A percentile compares a stretch with the other conserved stretches of the same genome.
phyloP scores from a whole-genome alignment of 2,329 filamentous ascomycete species.

The Plenodomus lindquistii region DNA sequence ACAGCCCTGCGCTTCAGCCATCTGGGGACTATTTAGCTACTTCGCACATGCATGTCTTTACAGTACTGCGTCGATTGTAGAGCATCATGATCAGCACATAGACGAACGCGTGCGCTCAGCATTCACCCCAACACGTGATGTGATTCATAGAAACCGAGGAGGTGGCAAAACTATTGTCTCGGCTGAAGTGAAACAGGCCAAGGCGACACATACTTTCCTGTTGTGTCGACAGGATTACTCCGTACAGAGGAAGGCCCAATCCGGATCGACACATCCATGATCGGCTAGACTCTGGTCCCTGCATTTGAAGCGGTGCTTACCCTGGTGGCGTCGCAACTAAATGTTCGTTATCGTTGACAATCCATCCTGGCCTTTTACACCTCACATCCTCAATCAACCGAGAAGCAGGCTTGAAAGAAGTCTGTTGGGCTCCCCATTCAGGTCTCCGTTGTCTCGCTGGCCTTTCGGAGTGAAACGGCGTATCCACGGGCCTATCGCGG shows the following conservation, averaged over 20 bases:
- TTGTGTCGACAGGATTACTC: slow-evolving; percentile 3
- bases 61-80: too few relatives aligned
- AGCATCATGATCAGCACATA: too few relatives aligned
- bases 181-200: slow-evolving; percentile 1
- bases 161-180: slow-evolving; percentile 6
- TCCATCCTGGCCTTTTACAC: too few relatives aligned
- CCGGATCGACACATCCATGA: slow-evolving; percentile 6
- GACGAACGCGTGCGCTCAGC: too few relatives aligned
- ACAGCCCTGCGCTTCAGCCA: background rate
- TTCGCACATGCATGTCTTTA: too few relatives aligned
- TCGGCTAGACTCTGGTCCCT: slow-evolving; percentile 14
- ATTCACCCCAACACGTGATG: too few relatives aligned
- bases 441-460: background rate
- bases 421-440: background rate
- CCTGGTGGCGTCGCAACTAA: slow-evolving; percentile 8
- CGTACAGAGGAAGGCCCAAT: slow-evolving; percentile 4
- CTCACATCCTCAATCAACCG: background rate
- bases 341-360: slow-evolving; percentile 11
- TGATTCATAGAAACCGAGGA: background rate
- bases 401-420: too few relatives aligned
- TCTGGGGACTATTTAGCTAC: too few relatives aligned
- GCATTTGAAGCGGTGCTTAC: slow-evolving; percentile 10
- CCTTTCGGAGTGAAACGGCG: slow-evolving; percentile 2
- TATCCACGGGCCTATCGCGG: slow-evolving; percentile 15
- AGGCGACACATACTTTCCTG: background rate